A percentile compares a stretch with the other conserved stretches of the same genome.
phyloP scores from a whole-genome alignment of 2,329 filamentous ascomycete species.

The Bipolaris gigantea region DNA sequence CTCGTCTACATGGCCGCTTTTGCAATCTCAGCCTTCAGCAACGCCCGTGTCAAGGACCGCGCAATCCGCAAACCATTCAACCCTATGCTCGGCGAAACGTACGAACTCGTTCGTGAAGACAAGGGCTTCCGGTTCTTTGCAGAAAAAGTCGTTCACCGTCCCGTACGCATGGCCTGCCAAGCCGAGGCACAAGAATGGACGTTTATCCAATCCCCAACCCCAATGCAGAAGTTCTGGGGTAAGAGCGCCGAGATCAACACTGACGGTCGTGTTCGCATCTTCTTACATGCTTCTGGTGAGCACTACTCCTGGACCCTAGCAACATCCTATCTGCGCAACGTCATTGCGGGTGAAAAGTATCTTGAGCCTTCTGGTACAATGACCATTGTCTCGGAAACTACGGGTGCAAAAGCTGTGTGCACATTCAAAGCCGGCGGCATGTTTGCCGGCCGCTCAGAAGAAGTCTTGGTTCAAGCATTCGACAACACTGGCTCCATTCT shows the following conservation, averaged over 20 bases:
- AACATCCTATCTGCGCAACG: conserved; percentile 89
- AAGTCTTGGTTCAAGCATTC: conserved; percentile 76
- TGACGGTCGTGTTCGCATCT: conserved; percentile 80
- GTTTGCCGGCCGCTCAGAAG: conserved; percentile 93
- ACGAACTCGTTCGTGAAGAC: conserved; percentile 85
- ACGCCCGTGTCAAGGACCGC: conserved; percentile 80
- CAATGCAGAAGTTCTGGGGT: conserved; percentile 97
- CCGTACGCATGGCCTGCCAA: conserved; percentile 89
- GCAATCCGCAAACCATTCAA: conserved; percentile 97
- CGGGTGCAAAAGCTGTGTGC: conserved; percentile 78
- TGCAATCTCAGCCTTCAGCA: conserved; percentile 83
- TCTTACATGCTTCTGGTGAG: conserved; percentile 75
- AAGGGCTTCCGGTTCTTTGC: conserved; percentile 88
- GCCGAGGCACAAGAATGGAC: conserved; percentile 86
- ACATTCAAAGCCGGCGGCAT: conserved; percentile 95
- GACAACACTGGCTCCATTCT: conserved; percentile 67
- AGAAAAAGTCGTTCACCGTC: conserved; percentile 92
- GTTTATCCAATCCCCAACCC: conserved; percentile 81
- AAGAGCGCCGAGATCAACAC: conserved; percentile 94
- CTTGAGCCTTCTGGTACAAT: conserved; percentile 92
- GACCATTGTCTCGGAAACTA: conserved; percentile 81
- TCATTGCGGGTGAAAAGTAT: conserved; percentile 98
- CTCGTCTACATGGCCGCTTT: conserved; percentile 87
- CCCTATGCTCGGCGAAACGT: conserved; percentile 94
- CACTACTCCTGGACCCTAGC: conserved; percentile 86